phyloP scores from a whole-genome alignment of 2,329 filamentous ascomycete species.

The Zymoseptoria tritici region DNA sequence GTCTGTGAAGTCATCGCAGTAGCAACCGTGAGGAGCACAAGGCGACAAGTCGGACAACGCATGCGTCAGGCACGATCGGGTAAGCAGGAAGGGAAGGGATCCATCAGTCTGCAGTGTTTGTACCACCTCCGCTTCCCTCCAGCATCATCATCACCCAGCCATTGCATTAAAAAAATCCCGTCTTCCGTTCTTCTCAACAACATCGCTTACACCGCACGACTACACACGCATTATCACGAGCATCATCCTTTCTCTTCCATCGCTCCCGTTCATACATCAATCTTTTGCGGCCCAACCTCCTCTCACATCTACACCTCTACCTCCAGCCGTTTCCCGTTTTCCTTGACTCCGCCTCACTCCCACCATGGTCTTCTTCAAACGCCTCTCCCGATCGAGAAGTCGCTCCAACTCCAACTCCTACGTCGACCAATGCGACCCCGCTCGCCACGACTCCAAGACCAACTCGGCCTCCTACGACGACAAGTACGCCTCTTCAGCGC shows the following conservation, averaged over 20 bases:
- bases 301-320: neutral
- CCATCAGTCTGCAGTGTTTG: neutral
- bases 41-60: neutral
- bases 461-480: conserved; percentile 43
- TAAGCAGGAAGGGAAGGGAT: neutral
- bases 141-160: neutral
- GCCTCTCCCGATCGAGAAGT: conserved; percentile 36
- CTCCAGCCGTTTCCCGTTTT: neutral
- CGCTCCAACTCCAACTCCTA: conserved; percentile 44
- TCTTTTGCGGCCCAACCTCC: neutral
- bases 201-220: neutral
- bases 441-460: conserved; percentile 35
- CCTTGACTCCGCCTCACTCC: neutral
- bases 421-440: conserved; percentile 39
- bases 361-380: conserved; percentile 43
- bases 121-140: neutral
- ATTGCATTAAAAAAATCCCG: neutral
- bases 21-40: neutral
- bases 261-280: neutral
- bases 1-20: neutral
- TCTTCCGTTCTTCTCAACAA: neutral
- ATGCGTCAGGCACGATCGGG: neutral
- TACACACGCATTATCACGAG: neutral
- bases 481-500: conserved; percentile 28
- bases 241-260: neutral